Percentiles rank a stretch among this genome's conserved stretches.
Evolutionary conservation across 1,284 basidiomycete genomes (phyloP).

Genomic region (Abortiporus biennis): DNA sequence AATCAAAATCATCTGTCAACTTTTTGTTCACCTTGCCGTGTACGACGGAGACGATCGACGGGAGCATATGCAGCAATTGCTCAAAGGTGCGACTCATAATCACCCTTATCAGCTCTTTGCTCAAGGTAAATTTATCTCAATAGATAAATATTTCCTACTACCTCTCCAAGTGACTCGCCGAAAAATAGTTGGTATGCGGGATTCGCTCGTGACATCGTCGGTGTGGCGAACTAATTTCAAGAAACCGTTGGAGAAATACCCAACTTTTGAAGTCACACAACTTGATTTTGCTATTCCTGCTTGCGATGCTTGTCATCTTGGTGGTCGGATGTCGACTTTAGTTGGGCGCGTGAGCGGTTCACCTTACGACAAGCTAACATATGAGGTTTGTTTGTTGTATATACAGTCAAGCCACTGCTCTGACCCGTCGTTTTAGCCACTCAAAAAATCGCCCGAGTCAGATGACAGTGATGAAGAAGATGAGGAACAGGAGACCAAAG

Average conservation of each 20-base stretch:
- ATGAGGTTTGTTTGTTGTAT: constrained; percentile 33
- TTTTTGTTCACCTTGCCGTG: constrained; percentile 77
- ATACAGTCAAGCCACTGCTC: neutral
- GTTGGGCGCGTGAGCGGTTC: constrained; percentile 50
- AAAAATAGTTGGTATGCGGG: constrained; percentile 60
- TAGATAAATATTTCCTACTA: constrained; percentile 66
- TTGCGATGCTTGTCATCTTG: constrained; percentile 78
- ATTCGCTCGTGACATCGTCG: constrained; percentile 72
- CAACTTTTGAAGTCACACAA: constrained; percentile 45
- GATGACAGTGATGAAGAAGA: constrained; percentile 26
- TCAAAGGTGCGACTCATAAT: constrained; percentile 40
- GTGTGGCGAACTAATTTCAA: constrained; percentile 74
- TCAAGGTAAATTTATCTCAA: neutral
- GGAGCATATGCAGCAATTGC: constrained; percentile 44
- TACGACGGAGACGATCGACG: constrained; percentile 44
- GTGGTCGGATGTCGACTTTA: constrained; percentile 58
- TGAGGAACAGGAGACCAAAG: constrained; percentile 19
- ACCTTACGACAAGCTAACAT: constrained; percentile 55
- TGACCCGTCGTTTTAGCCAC: neutral
- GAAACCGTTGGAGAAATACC: constrained; percentile 56
- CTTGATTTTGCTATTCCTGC: constrained; percentile 53
- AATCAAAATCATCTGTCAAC: constrained; percentile 82
- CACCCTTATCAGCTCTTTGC: neutral
- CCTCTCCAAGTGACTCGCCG: constrained; percentile 57
- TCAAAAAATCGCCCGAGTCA: constrained; percentile 12